These are phyloP conservation scores for Triticum dicoccoides DNA, from an alignment of 176 grass and related monocot species.

Conservation along the genomic window DNA sequence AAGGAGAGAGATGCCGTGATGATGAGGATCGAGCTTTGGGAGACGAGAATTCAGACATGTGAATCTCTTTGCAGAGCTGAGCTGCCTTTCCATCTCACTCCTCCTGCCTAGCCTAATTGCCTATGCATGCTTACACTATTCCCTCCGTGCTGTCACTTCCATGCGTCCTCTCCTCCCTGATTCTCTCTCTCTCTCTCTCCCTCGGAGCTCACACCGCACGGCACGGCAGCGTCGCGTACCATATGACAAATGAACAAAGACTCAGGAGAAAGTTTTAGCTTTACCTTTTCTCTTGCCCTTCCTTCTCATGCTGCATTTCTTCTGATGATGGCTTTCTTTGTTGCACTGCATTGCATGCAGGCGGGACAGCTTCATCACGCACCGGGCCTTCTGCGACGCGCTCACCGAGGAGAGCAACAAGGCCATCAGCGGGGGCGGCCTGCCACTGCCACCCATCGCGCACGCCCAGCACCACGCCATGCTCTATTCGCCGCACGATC, in stretches of 20 bases:
- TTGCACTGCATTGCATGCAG: conserved; percentile 46
- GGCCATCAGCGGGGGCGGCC: conserved; percentile 42
- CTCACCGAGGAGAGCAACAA: conserved; percentile 88
- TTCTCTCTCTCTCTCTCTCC: neutral
- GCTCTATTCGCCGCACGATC: conserved; percentile 34
- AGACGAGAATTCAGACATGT: conserved; percentile 14
- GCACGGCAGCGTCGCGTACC: neutral
- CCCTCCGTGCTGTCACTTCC: neutral
- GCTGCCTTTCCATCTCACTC: conserved; percentile 33
- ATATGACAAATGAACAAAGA: conserved; percentile 24
- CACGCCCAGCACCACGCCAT: conserved; percentile 37
- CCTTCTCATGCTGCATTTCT: neutral
- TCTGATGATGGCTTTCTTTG: neutral
- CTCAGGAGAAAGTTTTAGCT: neutral
- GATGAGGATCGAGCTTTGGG: neutral
- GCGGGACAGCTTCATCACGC: conserved; percentile 99
- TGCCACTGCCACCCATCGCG: conserved; percentile 21
- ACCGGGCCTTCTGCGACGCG: conserved; percentile 99
- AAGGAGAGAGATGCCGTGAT: conserved; percentile 7
- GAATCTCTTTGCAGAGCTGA: conserved; percentile 37
- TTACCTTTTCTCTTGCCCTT: neutral
- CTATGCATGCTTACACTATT: neutral
- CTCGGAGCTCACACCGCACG: neutral
- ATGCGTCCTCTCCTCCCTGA: neutral
- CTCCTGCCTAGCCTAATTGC: neutral